Evolutionary conservation across 768 basidiomycete species (phyloP).

Genomic region (Boletus rufocinnamomeus): DNA sequence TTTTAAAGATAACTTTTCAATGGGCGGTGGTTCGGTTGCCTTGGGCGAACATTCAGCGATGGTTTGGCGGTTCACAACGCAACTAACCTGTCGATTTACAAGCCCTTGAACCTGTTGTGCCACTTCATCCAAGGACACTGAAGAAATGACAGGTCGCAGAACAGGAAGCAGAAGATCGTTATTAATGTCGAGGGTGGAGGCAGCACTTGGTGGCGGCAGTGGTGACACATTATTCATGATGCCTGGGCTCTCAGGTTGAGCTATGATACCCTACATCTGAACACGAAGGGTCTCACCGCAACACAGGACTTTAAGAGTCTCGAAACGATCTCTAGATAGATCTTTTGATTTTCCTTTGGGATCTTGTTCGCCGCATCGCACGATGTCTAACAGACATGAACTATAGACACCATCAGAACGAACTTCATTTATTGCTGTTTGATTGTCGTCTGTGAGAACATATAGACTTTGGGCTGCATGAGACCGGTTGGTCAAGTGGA

Average conservation of each 20-base stretch:
- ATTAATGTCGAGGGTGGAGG: slow-evolving; percentile 66
- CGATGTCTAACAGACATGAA: slow-evolving; percentile 65
- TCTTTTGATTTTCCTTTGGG: slow-evolving; percentile 45
- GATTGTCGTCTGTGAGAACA: slow-evolving; percentile 90
- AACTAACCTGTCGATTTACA: slow-evolving; percentile 50
- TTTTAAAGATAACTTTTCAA: slow-evolving; percentile 62
- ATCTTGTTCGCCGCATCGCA: slow-evolving; percentile 38
- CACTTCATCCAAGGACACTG: slow-evolving; percentile 53
- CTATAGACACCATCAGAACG: slow-evolving; percentile 60
- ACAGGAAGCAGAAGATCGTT: slow-evolving; percentile 72
- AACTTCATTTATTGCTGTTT: slow-evolving; percentile 67
- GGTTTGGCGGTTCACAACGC: background rate
- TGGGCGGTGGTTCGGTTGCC: slow-evolving; percentile 48
- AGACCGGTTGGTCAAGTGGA: background rate
- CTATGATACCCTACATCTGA: background rate
- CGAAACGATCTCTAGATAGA: slow-evolving; percentile 46
- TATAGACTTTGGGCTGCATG: slow-evolving; percentile 84
- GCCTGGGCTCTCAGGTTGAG: slow-evolving; percentile 43
- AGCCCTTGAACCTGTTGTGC: slow-evolving; percentile 54
- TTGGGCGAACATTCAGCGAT: slow-evolving; percentile 25
- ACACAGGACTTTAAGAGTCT: slow-evolving; percentile 64
- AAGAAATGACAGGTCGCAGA: slow-evolving; percentile 64
- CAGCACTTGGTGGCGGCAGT: slow-evolving; percentile 64
- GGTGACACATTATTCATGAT: slow-evolving; percentile 78
- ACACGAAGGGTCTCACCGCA: slow-evolving; percentile 53